Evolutionary conservation across 371 early-diverging fungal species (phyloP), one percentile per base, ranked within the genome.

Genomic region (Zychaea mexicana): DNA sequence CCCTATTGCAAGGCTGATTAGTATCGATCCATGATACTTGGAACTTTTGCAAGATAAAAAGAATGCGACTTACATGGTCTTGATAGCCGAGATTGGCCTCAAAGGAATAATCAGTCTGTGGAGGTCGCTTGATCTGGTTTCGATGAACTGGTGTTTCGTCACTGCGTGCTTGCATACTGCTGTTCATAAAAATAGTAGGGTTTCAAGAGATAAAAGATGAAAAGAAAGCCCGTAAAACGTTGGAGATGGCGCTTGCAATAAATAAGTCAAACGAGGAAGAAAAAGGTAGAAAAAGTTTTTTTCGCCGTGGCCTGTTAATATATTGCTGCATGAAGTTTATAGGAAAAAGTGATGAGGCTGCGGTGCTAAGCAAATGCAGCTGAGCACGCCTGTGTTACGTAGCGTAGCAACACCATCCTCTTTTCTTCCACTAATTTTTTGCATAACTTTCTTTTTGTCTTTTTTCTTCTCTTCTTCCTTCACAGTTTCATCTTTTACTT

Each of bases 51-150:
- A n/a, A n/a, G n/a, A n/a, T n/a, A 36, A 46, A 46, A 46, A 46
- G n/a, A 3, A 46, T n/a, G n/a, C n/a, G n/a, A 60, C 64, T 33
- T 77, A 74, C 79, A 56, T 74, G 75, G 32, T 72, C 66, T 36
- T 72, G 66, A 45, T 70, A 70, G 30, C 64, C 65, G 21, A 71
- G 64, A 49, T 72, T 64, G 30, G 75, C 61, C 26, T 79, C 75
- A 24, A 70, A 57, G 21, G 61, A 71, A 36, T 73, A 77, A 24
- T 69, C 68, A 9, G 69, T 67, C 17, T 76, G 77, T 17, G 38
- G 60, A 5, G 54, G 32, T 22, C 46, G 56, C 22, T 52, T 36
- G 21, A 22, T 22, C 17, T 10, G 21, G 17, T 49, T 24, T 7
- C 53, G 49, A 13, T 62, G 52, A 57, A 57, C 56, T 33, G 38